phyloP scores from a whole-genome alignment of 805 yeast genomes.

The Kuraishia floccosa region DNA sequence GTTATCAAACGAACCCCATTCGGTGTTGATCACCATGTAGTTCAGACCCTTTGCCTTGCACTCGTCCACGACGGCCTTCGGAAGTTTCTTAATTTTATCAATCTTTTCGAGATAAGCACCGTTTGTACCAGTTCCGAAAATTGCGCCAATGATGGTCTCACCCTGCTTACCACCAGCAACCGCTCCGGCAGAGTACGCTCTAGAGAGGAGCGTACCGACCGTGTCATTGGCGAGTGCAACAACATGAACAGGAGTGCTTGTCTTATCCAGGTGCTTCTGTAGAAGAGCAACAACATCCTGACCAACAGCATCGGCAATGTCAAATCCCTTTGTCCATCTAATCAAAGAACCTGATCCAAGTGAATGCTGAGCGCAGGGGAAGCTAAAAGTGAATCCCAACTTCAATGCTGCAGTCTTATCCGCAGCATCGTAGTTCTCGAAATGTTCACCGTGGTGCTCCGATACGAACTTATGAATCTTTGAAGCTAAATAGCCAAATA shows the following conservation, averaged over 20 bases:
- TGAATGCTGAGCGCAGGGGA: slow-evolving; percentile 84
- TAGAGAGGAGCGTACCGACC: slow-evolving; percentile 83
- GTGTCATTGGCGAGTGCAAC: slow-evolving; percentile 94
- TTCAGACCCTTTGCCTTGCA: slow-evolving; percentile 32
- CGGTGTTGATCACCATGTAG: slow-evolving; percentile 87
- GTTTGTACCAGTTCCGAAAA: slow-evolving; percentile 96
- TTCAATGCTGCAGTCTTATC: slow-evolving; percentile 26
- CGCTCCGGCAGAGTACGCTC: slow-evolving; percentile 64
- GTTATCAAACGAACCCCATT: slow-evolving; percentile 97
- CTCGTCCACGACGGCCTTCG: slow-evolving; percentile 26
- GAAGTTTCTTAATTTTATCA: slow-evolving; percentile 63
- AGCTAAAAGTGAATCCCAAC: slow-evolving; percentile 88
- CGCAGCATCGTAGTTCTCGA: slow-evolving; percentile 11
- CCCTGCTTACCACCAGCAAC: slow-evolving; percentile 49
- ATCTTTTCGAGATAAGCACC: slow-evolving; percentile 85
- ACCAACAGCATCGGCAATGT: slow-evolving; percentile 76
- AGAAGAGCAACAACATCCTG: slow-evolving; percentile 67
- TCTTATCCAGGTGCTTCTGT: slow-evolving; percentile 55
- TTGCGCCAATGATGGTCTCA: slow-evolving; percentile 77
- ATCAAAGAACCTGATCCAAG: slow-evolving; percentile 69
- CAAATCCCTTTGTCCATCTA: slow-evolving; percentile 96
- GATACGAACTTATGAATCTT: slow-evolving; percentile 56
- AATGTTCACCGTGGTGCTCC: slow-evolving; percentile 47
- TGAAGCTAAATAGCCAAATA: slow-evolving; percentile 67
- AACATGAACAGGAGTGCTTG: slow-evolving; percentile 52